These are phyloP conservation scores for Besnoitia besnoiti DNA, from an alignment of 169 alveolate genomes.

Conservation along the genomic window DNA sequence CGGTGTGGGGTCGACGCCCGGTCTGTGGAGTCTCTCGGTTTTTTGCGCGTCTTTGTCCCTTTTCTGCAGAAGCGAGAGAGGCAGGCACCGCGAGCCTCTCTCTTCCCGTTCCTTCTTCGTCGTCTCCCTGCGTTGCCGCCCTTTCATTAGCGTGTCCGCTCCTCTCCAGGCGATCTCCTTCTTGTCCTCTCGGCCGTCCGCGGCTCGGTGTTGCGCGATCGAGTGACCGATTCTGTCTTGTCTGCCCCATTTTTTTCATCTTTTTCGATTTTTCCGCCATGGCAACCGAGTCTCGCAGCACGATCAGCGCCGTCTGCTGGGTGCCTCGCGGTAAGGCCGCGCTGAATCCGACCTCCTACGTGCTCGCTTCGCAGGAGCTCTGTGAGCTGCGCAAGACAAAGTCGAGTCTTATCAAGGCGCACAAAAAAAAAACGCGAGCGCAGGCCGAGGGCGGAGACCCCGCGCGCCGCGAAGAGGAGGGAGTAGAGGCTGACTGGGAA, in stretches of 20 bases:
- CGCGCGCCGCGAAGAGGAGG: neutral
- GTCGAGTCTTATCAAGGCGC: neutral
- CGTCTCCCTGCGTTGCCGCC: neutral
- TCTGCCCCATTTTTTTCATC: neutral
- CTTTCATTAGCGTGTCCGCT: neutral
- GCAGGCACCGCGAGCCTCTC: neutral
- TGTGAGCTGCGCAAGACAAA: neutral
- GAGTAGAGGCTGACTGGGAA: neutral
- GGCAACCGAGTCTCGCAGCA: conserved; percentile 10
- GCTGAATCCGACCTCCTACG: conserved; percentile 1
- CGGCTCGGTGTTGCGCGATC: too few species aligned
- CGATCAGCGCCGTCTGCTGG: conserved; percentile 56
- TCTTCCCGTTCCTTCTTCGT: neutral
- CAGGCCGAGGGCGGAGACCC: neutral
- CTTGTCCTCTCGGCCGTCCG: too few species aligned
- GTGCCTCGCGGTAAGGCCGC: conserved; percentile 50
- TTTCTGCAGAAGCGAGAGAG: too few species aligned
- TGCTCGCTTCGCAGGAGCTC: conserved; percentile 15
- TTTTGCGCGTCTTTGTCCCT: too few species aligned
- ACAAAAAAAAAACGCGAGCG: neutral
- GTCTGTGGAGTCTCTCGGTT: too few species aligned
- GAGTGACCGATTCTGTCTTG: too few species aligned
- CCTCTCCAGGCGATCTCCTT: neutral
- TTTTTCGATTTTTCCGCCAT: neutral
- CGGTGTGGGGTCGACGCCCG: too few species aligned